Base-by-base conservation (phyloP, 179 eudicot species). In the Heliamphora ciliata region DNA sequence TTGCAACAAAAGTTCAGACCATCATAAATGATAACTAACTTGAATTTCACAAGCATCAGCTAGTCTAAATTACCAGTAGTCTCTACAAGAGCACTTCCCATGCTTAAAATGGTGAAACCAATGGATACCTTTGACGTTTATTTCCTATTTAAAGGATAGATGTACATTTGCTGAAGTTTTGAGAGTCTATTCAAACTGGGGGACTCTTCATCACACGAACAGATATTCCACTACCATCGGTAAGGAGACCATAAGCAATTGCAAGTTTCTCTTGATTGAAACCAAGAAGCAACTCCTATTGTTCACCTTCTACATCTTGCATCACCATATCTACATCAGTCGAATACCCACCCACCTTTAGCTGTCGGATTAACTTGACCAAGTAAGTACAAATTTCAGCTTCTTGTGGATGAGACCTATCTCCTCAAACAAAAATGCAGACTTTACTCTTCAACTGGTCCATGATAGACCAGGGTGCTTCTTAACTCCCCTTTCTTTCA, bases 391-490 rank as follows among this genome's bases (percentile, higher is more conserved):
- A 88, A 40, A 86, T 80, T 80, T 82, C 87, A 79, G 82, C 85
- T 86, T 77, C 83, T 83, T 69, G 79, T 52, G 84, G 84, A 75
- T 83, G 88, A 47, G 84, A 76, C 81, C 72, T 47, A 67, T 87
- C 91, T 58, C 87, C 89, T 81, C 83, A 74, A 50, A 86, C 81
- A 78, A 87, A 88, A 56, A 7, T 14, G n/a, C 15, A 63, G 31
- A 88, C 83, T 80, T 56, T 50, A 77, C 84, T 85, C 52, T 86
- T 87, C 84, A 85, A 15, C 74, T 85, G 85, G 76, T 87, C 95
- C 98, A 92, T 76, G 98, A 92, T 83, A 89, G 93, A 48, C 94
- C 98, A 4, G 97, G 95, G 73, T 79, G 83, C 82, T 95, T 93
- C 79, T 65, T 82, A 55, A 92, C 84, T 64, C 94, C 90, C 85